These are phyloP conservation scores for Rostrohypoxylon terebratum DNA, from an alignment of 495 filamentous ascomycete species.

Conservation along the genomic window DNA sequence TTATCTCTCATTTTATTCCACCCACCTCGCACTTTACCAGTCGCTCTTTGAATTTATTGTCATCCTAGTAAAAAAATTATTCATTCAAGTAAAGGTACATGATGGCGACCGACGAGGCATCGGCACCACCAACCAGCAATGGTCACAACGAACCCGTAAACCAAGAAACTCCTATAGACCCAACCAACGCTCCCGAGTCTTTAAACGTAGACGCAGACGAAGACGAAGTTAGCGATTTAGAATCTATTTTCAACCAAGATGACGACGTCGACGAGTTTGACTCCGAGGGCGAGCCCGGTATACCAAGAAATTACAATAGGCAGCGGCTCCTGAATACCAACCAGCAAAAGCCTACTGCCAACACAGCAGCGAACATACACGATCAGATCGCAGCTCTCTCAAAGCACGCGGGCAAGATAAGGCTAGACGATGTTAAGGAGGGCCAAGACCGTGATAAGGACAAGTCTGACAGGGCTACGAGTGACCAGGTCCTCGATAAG, in stretches of 20 bases:
- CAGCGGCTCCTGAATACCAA: slow-evolving; percentile 81
- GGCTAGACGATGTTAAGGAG: slow-evolving; percentile 75
- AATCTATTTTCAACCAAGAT: slow-evolving; percentile 69
- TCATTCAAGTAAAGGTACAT: neutral
- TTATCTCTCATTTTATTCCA: neutral
- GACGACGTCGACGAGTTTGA: slow-evolving; percentile 72
- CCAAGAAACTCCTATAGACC: slow-evolving; percentile 24
- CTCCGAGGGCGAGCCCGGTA: slow-evolving; percentile 71
- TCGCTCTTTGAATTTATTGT: neutral
- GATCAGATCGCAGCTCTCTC: slow-evolving; percentile 87
- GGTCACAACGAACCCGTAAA: slow-evolving; percentile 45
- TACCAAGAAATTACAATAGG: slow-evolving; percentile 92
- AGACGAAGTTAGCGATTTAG: slow-evolving; percentile 55
- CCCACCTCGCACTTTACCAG: neutral
- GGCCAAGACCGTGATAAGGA: slow-evolving; percentile 70
- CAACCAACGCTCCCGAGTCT: slow-evolving; percentile 14
- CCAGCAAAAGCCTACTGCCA: slow-evolving; percentile 83
- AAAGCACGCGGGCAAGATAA: slow-evolving; percentile 89
- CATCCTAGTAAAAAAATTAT: neutral
- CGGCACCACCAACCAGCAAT: slow-evolving; percentile 51
- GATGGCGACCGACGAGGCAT: slow-evolving; percentile 52
- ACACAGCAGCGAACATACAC: slow-evolving; percentile 80
- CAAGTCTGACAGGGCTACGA: slow-evolving; percentile 91
- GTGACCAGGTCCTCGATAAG: slow-evolving; percentile 92
- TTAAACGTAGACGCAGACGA: slow-evolving; percentile 38